Conservation (phyloP, 805 yeast species). For the Wickerhamiella spandovensis region DNA sequence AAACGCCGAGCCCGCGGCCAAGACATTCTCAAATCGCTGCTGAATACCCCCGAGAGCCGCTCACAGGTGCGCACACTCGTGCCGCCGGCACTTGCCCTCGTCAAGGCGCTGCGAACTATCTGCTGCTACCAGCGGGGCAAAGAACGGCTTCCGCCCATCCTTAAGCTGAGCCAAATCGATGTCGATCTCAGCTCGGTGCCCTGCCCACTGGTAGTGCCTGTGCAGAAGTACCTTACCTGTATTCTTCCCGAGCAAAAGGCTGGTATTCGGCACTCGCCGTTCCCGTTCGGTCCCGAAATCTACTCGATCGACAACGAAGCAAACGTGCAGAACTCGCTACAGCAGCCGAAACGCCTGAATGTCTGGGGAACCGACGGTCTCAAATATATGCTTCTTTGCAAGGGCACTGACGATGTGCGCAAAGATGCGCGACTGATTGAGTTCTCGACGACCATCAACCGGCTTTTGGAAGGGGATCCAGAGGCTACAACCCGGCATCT, state of each 20-base stretch:
- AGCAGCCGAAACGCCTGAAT: slow-evolving; percentile 68
- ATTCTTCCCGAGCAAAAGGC: slow-evolving; percentile 8
- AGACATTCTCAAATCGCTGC: slow-evolving; percentile 25
- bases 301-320: slow-evolving; percentile 58
- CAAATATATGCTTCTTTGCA: slow-evolving; percentile 65
- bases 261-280: slow-evolving; percentile 6
- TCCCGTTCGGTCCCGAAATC: slow-evolving; percentile 23
- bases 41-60: neutral
- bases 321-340: slow-evolving; percentile 65
- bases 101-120: neutral
- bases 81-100: neutral
- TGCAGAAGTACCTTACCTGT: slow-evolving; percentile 14
- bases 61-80: neutral
- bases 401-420: slow-evolving; percentile 79
- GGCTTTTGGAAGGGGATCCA: slow-evolving; percentile 47
- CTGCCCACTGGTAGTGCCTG: slow-evolving; percentile 17
- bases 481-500: slow-evolving; percentile 65
- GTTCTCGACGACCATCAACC: slow-evolving; percentile 74
- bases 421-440: slow-evolving; percentile 94
- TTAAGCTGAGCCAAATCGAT: slow-evolving; percentile 1
- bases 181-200: slow-evolving; percentile 3
- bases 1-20: slow-evolving; percentile 36
- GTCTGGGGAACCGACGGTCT: slow-evolving; percentile 67
- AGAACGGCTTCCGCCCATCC: neutral
- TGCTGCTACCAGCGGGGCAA: neutral